Evolutionary conservation across 106 monocot species (phyloP), one percentile per base, ranked within the genome.

Genomic region (Platanthera zijinensis): DNA sequence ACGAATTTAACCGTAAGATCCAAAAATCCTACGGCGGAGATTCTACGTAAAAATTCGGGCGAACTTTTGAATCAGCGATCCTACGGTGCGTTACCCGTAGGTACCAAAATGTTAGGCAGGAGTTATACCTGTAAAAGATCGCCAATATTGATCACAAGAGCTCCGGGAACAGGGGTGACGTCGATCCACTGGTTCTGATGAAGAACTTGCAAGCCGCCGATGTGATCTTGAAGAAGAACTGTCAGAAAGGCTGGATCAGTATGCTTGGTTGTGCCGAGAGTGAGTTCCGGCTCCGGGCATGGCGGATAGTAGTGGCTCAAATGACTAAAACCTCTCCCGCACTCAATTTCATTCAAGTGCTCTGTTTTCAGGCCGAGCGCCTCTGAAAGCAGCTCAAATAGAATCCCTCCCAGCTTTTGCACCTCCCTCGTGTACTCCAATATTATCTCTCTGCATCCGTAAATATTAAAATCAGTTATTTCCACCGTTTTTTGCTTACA

Each of bases 261-360:
- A 28, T 74, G 74, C 74, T 74, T 53, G 52, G 11, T 74, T 18
- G 25, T 10, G 18, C 74, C 74, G 52, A 74, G 74, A 7, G 74
- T 74, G 17, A 74, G 74, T 25, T 74, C 5, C 12, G 74, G 74
- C 21, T 74, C 21, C 6, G 74, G 74, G 19, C 74, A 74, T 12
- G 74, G 52, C 6, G 74, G 74, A 19, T 52, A 74, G 48, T 74
- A 74, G 52, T 74, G 50, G 8, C 50, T 51, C 17, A 17, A 5
- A 7, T 51, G 51, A 7, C 1, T 5, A 21, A 22, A 7, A 2
- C 74, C 74, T 52, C 22, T 52, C n/a, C 18, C 51, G 11, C 74
- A 74, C 10, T 52, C 52, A 11, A 74, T 50, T 52, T 21, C 51
- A 19, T 74, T 18, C 50, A 74, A 10, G 7, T 52, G 19, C 21